phyloP scores from a whole-genome alignment of 371 early-diverging fungal species.

The Zopfochytrium polystomum region DNA sequence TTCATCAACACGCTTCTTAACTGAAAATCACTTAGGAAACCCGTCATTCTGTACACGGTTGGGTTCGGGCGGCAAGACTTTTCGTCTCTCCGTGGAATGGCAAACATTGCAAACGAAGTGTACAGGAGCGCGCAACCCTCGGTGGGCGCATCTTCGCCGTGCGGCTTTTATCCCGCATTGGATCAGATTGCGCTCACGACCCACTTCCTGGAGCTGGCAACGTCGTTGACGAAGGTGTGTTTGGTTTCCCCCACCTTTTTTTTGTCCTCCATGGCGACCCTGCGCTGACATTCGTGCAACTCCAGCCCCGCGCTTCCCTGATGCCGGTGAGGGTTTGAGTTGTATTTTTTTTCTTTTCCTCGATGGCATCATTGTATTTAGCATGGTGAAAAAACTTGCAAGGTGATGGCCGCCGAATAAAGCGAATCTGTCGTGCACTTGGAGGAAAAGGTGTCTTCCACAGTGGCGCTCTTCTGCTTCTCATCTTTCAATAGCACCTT shows the following conservation, averaged over 20 bases:
- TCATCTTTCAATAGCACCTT: too few species aligned
- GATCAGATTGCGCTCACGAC: background rate
- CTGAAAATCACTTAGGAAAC: background rate
- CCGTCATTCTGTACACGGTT: background rate
- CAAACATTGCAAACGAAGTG: background rate
- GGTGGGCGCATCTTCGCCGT: background rate
- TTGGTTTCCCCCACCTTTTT: background rate
- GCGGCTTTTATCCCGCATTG: background rate
- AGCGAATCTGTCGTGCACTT: too few species aligned
- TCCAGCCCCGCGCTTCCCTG: slow-evolving; percentile 1
- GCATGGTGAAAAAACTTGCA: too few species aligned
- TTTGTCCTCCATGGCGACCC: background rate
- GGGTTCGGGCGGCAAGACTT: background rate
- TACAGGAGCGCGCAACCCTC: background rate
- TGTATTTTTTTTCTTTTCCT: too few species aligned
- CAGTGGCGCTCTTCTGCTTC: too few species aligned
- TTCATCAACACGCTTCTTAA: background rate
- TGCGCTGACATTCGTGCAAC: background rate
- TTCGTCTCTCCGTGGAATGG: background rate
- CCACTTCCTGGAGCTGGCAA: background rate
- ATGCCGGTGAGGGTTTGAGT: too few species aligned
- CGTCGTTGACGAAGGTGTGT: background rate
- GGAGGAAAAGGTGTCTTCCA: too few species aligned
- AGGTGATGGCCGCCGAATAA: too few species aligned
- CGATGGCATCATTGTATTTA: too few species aligned